These are phyloP conservation scores for Chalara sp. DNA, from an alignment of 2,329 filamentous ascomycete genomes.

Conservation along the genomic window DNA sequence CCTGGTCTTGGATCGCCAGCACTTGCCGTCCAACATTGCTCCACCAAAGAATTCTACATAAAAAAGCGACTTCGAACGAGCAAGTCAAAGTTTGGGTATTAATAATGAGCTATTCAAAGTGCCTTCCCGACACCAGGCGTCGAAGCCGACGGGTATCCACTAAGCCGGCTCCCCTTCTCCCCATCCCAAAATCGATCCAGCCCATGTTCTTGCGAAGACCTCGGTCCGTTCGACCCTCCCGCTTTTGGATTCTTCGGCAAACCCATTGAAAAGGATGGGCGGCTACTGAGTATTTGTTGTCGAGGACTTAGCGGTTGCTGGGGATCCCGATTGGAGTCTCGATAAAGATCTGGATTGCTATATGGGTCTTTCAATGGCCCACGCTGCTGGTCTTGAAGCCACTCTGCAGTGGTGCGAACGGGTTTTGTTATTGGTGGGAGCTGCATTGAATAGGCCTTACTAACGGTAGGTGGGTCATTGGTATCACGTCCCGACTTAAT, in stretches of 20 bases:
- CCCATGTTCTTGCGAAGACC: neutral
- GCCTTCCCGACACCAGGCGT: conserved; percentile 14
- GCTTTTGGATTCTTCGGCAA: conserved; percentile 6
- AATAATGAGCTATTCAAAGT: no score
- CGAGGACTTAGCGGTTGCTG: neutral
- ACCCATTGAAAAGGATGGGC: neutral
- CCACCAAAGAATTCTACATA: no score
- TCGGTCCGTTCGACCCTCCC: conserved; percentile 1
- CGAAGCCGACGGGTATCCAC: neutral
- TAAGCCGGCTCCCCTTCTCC: conserved; percentile 3
- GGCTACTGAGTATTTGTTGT: neutral
- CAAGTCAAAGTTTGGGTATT: no score
- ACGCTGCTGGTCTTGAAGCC: conserved; percentile 7
- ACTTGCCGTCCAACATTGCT: no score
- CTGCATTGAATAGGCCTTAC: conserved; percentile 4
- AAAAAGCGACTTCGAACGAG: no score
- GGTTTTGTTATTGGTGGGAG: conserved; percentile 7
- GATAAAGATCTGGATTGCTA: no score
- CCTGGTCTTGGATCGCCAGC: no score
- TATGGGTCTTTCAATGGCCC: no score
- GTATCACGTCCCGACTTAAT: conserved; percentile 4
- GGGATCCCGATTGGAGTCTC: no score
- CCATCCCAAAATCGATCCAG: conserved; percentile 2
- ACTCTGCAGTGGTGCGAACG: conserved; percentile 14
- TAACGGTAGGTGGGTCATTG: neutral